Percentiles rank a stretch among this genome's conserved stretches.
phyloP scores from a whole-genome alignment of 495 filamentous ascomycete species.

The Neurospora sp. region DNA sequence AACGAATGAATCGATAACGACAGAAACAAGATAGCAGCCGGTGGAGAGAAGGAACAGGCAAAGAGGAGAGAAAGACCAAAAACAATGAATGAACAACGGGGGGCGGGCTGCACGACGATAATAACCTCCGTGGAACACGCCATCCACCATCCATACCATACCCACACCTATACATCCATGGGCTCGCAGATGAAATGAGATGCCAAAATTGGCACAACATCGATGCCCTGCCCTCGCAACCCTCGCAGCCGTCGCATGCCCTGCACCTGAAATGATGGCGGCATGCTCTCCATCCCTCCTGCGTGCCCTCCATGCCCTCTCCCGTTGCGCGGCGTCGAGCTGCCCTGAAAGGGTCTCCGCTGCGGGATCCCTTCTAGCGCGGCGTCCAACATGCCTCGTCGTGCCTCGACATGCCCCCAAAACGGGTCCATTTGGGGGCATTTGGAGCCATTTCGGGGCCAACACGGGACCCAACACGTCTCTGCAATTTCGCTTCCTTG shows the following conservation, averaged over 20 bases:
- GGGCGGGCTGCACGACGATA: conserved; percentile 1
- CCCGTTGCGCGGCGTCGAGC: not conserved
- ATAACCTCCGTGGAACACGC: not conserved
- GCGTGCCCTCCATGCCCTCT: not conserved
- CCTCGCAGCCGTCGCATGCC: not conserved
- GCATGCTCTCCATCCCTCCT: not conserved
- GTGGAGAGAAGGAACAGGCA: not conserved
- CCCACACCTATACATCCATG: not conserved
- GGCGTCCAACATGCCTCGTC: not conserved
- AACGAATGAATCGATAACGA: not conserved
- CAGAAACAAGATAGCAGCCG: not conserved
- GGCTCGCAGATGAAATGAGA: not conserved
- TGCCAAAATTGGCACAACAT: not conserved
- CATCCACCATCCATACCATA: not conserved
- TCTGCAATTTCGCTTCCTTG: not conserved
- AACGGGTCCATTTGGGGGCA: not conserved
- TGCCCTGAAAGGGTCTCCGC: conserved; percentile 5
- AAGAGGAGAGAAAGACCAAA: conserved; percentile 2
- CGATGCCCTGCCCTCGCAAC: not conserved
- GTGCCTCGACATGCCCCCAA: not conserved
- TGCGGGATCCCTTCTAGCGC: not conserved
- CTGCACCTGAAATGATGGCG: conserved; percentile 4
- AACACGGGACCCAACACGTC: not conserved
- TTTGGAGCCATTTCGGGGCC: not conserved
- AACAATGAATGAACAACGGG: conserved; percentile 1